phyloP scores from a whole-genome alignment of 2,329 filamentous ascomycete genomes.

The Curvularia eragrostidis region DNA sequence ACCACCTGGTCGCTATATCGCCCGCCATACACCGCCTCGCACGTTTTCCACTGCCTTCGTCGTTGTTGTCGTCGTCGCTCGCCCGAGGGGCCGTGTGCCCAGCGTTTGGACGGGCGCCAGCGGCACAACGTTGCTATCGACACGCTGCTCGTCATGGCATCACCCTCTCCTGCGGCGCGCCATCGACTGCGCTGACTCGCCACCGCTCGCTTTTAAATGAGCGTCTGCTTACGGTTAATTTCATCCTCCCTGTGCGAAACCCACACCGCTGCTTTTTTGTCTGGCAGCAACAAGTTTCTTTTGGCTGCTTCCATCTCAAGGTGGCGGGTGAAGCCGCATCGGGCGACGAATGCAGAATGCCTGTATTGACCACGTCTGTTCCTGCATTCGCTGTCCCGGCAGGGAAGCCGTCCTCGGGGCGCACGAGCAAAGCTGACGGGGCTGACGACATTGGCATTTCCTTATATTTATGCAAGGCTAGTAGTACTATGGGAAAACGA shows the following conservation, averaged over 20 bases:
- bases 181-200: background rate
- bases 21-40: background rate
- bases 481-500: background rate
- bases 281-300: background rate
- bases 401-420: background rate
- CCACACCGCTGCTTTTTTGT: constrained; percentile 14
- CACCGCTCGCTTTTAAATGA: background rate
- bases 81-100: constrained; percentile 2
- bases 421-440: constrained; percentile 8
- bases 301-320: background rate
- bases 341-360: background rate
- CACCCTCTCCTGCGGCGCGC: background rate
- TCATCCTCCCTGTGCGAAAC: background rate
- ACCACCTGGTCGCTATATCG: constrained; percentile 2
- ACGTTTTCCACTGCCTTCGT: background rate
- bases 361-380: constrained; percentile 10
- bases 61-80: background rate
- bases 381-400: constrained; percentile 10
- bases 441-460: constrained; percentile 1
- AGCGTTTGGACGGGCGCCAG: background rate
- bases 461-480: background rate
- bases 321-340: background rate
- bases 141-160: background rate
- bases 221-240: background rate
- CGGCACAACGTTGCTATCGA: constrained; percentile 1